Evolutionary conservation across 345 rosid genomes (phyloP).

Genomic region (Gossypium australe): DNA sequence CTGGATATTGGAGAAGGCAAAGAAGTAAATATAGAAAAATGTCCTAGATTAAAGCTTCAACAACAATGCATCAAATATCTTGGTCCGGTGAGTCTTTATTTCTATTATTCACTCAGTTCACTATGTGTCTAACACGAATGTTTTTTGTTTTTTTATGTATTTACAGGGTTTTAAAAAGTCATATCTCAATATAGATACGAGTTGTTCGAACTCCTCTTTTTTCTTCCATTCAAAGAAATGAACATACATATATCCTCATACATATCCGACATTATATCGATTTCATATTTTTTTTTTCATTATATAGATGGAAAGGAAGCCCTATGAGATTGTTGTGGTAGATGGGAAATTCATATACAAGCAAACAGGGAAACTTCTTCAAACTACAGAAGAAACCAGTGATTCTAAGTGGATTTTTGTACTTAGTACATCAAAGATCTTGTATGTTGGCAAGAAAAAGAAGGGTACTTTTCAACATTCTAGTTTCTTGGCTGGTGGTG

Average conservation of each 20-base stretch:
- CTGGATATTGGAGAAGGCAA: conserved; percentile 93
- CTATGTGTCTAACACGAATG: no score
- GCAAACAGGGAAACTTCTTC: conserved; percentile 56
- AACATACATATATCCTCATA: no score
- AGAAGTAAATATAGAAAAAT: conserved; percentile 72
- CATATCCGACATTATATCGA: no score
- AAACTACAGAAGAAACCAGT: conserved; percentile 30
- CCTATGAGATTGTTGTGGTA: conserved; percentile 66
- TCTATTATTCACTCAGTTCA: conserved; percentile 2
- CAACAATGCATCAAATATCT: conserved; percentile 94
- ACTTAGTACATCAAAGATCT: conserved; percentile 50
- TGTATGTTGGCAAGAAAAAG: conserved; percentile 55
- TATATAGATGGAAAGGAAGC: conserved; percentile 78
- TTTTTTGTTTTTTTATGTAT: no score
- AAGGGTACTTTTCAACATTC: conserved; percentile 68
- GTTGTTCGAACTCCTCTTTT: no score
- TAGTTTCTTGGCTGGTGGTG: conserved; percentile 79
- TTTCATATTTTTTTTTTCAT: background rate
- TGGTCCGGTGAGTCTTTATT: conserved; percentile 24
- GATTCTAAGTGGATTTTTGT: conserved; percentile 86
- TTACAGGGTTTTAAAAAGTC: background rate
- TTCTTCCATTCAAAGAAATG: no score
- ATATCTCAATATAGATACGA: background rate
- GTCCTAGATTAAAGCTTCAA: conserved; percentile 74
- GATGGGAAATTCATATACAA: conserved; percentile 64